Evolutionary conservation across 2,329 filamentous ascomycete genomes (phyloP).

Genomic region (Diaporthe sp.): DNA sequence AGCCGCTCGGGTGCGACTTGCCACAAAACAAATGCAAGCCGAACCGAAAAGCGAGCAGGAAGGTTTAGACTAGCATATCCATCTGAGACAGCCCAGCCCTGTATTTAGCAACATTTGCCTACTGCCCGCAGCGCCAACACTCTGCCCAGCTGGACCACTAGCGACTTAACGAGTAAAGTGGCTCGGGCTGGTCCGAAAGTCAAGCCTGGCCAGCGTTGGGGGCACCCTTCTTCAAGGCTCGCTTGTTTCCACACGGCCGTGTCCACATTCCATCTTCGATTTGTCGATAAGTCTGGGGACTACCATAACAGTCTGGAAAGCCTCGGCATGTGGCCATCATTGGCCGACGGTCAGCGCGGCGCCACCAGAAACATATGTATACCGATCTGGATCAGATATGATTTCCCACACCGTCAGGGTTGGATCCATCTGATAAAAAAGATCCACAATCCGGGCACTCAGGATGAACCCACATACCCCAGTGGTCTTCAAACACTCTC

Average conservation of each 20-base stretch:
- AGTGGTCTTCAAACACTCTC: not conserved
- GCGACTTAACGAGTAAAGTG: not conserved
- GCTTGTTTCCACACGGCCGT: conserved; percentile 22
- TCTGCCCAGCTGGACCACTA: not conserved
- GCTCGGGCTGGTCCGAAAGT: conserved; percentile 24
- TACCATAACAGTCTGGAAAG: not conserved
- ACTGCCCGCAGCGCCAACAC: not conserved
- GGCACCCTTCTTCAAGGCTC: conserved; percentile 2
- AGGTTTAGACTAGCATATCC: conserved; percentile 21
- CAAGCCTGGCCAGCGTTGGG: not conserved
- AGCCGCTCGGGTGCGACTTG: conserved; percentile 7
- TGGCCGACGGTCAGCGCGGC: not conserved
- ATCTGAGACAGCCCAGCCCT: conserved; percentile 3
- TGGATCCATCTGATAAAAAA: conserved; percentile 3
- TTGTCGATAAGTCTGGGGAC: not conserved
- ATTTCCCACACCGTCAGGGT: not conserved
- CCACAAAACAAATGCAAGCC: not conserved
- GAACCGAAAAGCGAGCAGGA: conserved; percentile 17
- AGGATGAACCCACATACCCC: conserved; percentile 18
- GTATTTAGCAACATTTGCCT: conserved; percentile 2
- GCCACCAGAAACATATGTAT: conserved; percentile 9
- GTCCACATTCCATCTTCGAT: not conserved
- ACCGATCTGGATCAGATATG: not conserved
- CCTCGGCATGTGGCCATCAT: not conserved
- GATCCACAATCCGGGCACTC: not conserved